These are phyloP conservation scores for Peziza echinospora DNA, from an alignment of 495 filamentous ascomycete genomes.

Conservation along the genomic window DNA sequence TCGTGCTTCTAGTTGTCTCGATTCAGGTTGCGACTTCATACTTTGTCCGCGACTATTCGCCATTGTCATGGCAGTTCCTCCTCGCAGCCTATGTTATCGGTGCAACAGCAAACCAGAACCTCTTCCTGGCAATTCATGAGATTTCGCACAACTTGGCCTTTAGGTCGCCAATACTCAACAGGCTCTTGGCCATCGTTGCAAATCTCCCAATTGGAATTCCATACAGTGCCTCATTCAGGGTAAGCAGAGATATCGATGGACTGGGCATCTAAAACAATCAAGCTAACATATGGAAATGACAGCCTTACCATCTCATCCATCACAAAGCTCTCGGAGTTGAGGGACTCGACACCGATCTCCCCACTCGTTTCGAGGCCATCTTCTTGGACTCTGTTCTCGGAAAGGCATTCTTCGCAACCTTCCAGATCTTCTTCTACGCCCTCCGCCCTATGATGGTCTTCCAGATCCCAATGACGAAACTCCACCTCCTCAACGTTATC, in stretches of 20 bases:
- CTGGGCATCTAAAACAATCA: not conserved
- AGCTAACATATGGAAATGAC: conserved; percentile 2
- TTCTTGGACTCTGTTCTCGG: conserved; percentile 91
- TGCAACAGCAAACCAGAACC: conserved; percentile 92
- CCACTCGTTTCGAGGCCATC: conserved; percentile 75
- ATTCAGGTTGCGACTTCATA: conserved; percentile 66
- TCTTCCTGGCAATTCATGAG: conserved; percentile 97
- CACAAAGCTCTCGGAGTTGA: conserved; percentile 97
- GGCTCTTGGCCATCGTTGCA: conserved; percentile 72
- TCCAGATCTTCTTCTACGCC: conserved; percentile 99
- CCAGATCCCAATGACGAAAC: conserved; percentile 62
- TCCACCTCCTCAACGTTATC: conserved; percentile 62
- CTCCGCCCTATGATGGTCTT: conserved; percentile 93
- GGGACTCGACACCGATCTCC: conserved; percentile 89
- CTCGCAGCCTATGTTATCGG: conserved; percentile 78
- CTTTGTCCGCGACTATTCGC: conserved; percentile 51
- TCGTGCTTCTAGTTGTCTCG: conserved; percentile 64
- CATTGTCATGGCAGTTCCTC: conserved; percentile 68
- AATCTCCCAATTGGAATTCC: conserved; percentile 91
- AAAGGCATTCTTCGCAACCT: conserved; percentile 98
- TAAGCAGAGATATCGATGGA: conserved; percentile 19
- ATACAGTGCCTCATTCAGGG: conserved; percentile 88
- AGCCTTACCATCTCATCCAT: conserved; percentile 96
- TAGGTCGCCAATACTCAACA: conserved; percentile 59
- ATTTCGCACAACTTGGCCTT: conserved; percentile 97